These are phyloP conservation scores for Sclerotinia borealis DNA, from an alignment of 2,329 filamentous ascomycete species.

Conservation along the genomic window DNA sequence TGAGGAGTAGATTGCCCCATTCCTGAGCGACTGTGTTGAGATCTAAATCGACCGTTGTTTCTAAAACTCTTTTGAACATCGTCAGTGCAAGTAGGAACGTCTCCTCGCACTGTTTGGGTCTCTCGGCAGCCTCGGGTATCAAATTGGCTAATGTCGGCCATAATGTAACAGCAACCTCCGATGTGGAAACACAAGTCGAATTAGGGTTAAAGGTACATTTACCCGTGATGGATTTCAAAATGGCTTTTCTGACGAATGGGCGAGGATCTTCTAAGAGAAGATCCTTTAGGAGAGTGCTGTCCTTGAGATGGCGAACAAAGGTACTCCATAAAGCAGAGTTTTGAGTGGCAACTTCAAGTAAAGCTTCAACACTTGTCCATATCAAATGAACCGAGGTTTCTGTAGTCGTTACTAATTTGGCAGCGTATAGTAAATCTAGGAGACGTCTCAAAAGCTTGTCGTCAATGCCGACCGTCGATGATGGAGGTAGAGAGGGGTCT, in stretches of 20 bases:
- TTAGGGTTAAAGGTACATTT: conserved; percentile 29
- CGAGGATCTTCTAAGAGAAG: conserved; percentile 41
- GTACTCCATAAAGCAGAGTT: conserved; percentile 40
- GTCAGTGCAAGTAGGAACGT: conserved; percentile 36
- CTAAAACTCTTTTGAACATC: conserved; percentile 38
- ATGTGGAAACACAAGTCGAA: conserved; percentile 30
- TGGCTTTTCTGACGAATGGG: conserved; percentile 28
- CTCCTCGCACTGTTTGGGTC: conserved; percentile 30
- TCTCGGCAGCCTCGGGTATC: conserved; percentile 22
- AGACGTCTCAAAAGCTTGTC: conserved; percentile 32
- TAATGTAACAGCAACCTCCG: conserved; percentile 41
- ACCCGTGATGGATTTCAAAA: conserved; percentile 29
- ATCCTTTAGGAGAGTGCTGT: conserved; percentile 35
- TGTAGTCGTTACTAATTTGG: conserved; percentile 19
- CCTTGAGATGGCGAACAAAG: conserved; percentile 35
- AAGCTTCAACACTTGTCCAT: conserved; percentile 40
- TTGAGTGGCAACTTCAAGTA: conserved; percentile 44
- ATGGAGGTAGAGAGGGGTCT: conserved; percentile 35
- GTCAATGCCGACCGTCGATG: conserved; percentile 31
- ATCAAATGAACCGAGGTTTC: conserved; percentile 34
- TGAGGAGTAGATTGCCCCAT: conserved; percentile 35
- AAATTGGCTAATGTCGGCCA: conserved; percentile 37
- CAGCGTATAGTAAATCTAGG: conserved; percentile 27
- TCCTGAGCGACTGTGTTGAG: conserved; percentile 25
- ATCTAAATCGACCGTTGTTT: conserved; percentile 24